phyloP scores from a whole-genome alignment of 2,329 filamentous ascomycete species.

The Penicillium hordei region DNA sequence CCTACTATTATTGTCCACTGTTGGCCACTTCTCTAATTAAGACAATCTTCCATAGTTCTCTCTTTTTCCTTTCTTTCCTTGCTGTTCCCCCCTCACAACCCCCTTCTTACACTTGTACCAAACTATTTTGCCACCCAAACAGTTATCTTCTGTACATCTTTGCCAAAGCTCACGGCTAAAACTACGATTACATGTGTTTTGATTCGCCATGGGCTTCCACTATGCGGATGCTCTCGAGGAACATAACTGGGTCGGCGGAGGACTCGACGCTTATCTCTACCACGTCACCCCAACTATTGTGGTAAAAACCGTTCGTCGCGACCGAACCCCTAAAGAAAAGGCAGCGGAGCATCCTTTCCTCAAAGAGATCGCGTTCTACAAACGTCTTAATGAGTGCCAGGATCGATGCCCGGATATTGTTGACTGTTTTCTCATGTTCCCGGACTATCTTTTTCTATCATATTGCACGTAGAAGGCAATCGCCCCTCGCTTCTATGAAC shows the following conservation, averaged over 20 bases:
- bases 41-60: no score
- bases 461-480: slow-evolving; percentile 6
- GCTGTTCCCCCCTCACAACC: no score
- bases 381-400: slow-evolving; percentile 10
- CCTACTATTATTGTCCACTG: no score
- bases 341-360: not conserved
- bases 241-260: slow-evolving; percentile 10
- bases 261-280: slow-evolving; percentile 12
- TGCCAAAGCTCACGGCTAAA: not conserved
- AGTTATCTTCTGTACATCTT: not conserved
- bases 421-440: slow-evolving; percentile 16
- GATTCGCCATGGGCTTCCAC: slow-evolving; percentile 1
- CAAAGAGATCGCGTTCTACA: slow-evolving; percentile 16
- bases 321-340: slow-evolving; percentile 1
- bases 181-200: not conserved
- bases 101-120: no score
- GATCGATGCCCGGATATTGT: slow-evolving; percentile 18
- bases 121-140: not conserved
- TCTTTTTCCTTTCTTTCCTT: no score
- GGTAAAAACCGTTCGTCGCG: slow-evolving; percentile 18
- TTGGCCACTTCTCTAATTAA: no score
- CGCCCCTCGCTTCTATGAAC: not conserved
- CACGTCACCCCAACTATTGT: slow-evolving; percentile 17
- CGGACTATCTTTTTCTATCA: slow-evolving; percentile 18
- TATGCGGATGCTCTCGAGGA: slow-evolving; percentile 4